Conservation (phyloP, 345 rosid genomes). For the Triadica sebifera region DNA sequence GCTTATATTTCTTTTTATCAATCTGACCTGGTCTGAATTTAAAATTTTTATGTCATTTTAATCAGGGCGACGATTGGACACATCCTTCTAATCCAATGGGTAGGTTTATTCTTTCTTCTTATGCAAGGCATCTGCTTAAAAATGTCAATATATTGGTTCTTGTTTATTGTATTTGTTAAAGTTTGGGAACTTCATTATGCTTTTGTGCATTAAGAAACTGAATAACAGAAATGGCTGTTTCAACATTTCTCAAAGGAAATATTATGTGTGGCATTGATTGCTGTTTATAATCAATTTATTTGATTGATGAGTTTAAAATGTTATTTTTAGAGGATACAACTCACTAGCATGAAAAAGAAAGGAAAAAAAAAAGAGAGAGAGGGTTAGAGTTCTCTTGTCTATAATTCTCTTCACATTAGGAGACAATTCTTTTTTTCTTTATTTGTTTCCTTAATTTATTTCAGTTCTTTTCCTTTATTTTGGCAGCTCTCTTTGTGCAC, state of each 20-base stretch:
- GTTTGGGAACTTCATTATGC: too few species aligned
- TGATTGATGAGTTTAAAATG: neutral
- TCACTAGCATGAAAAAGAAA: neutral
- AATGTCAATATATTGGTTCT: neutral
- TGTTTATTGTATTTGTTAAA: neutral
- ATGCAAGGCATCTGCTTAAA: neutral
- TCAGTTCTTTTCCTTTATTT: too few species aligned
- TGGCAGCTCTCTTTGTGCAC: neutral
- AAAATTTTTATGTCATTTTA: neutral
- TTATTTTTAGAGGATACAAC: neutral
- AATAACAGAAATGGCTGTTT: neutral
- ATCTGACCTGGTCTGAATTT: neutral
- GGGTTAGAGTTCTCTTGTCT: too few species aligned
- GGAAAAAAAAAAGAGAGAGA: neutral
- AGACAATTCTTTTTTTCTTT: too few species aligned
- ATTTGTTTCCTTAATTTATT: too few species aligned
- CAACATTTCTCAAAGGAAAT: neutral
- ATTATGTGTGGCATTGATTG: neutral
- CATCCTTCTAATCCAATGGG: slow-evolving; percentile 31
- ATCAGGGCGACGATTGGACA: slow-evolving; percentile 39
- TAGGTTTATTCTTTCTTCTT: slow-evolving; percentile 13
- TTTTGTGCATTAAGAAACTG: neutral
- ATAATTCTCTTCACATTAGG: too few species aligned
- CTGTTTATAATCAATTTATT: neutral
- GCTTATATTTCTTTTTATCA: neutral